Evolutionary conservation across 1,139 yeast genomes (phyloP).

Genomic region (Meyerozyma athensensis): DNA sequence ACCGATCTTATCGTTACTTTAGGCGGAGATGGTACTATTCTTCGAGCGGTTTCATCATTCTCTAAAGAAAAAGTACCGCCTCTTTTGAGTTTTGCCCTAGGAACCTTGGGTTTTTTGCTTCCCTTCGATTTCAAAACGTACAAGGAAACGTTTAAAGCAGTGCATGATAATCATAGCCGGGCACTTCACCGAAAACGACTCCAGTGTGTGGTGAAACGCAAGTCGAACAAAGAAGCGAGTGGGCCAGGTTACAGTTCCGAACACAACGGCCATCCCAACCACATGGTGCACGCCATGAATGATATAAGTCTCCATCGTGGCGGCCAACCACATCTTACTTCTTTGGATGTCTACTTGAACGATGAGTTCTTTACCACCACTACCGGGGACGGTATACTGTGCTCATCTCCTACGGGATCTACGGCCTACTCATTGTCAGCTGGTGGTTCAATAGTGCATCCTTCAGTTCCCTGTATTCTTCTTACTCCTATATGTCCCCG

Average conservation of each 20-base stretch:
- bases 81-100: constrained; percentile 80
- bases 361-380: constrained; percentile 82
- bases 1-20: constrained; percentile 76
- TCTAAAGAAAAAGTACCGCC: constrained; percentile 78
- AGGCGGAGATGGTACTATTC: constrained; percentile 95
- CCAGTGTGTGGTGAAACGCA: constrained; percentile 65
- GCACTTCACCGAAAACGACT: constrained; percentile 74
- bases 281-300: constrained; percentile 75
- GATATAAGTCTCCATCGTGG: constrained; percentile 89
- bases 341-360: constrained; percentile 76
- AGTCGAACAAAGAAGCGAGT: constrained; percentile 6
- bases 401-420: constrained; percentile 91
- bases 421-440: constrained; percentile 88
- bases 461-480: constrained; percentile 75
- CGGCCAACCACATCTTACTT: constrained; percentile 77
- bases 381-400: constrained; percentile 83
- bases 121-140: constrained; percentile 76
- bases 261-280: background rate
- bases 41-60: constrained; percentile 65
- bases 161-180: constrained; percentile 62
- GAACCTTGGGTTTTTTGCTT: constrained; percentile 83
- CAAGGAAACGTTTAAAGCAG: constrained; percentile 56
- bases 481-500: constrained; percentile 90
- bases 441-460: constrained; percentile 92
- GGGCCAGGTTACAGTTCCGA: background rate